phyloP scores from a whole-genome alignment of 345 rosid species.

The Acer campestre region DNA sequence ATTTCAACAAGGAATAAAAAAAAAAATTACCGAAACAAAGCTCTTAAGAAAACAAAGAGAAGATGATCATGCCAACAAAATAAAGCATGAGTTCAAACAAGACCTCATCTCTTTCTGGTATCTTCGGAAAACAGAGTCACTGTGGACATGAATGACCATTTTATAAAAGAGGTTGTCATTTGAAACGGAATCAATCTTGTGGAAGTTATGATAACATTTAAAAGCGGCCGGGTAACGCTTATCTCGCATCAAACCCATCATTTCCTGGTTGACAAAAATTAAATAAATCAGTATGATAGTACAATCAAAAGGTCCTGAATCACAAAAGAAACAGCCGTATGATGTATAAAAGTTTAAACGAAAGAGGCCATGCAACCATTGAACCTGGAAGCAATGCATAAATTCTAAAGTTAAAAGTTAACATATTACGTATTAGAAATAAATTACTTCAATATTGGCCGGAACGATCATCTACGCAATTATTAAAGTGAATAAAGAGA shows the following conservation, averaged over 20 bases:
- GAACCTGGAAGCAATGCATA: background rate
- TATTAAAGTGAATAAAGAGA: background rate
- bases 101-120: conserved; percentile 98
- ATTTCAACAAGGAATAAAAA: conserved; percentile 7
- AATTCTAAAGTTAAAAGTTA: background rate
- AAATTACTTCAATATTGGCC: conserved; percentile 1
- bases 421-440: background rate
- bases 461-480: background rate
- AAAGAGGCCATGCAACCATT: background rate
- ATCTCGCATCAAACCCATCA: conserved; percentile 81
- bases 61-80: conserved; percentile 16
- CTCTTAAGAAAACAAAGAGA: background rate
- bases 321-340: background rate
- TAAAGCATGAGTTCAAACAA: conserved; percentile 19
- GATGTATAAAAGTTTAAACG: background rate
- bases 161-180: conserved; percentile 77
- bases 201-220: conserved; percentile 90
- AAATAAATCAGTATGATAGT: background rate
- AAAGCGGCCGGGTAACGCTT: conserved; percentile 80
- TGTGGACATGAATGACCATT: conserved; percentile 90
- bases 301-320: background rate
- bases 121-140: conserved; percentile 83
- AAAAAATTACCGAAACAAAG: conserved; percentile 1
- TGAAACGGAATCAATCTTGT: conserved; percentile 58
- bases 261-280: conserved; percentile 56